These are phyloP conservation scores for Porphyrellus cyaneotinctus DNA, from an alignment of 768 basidiomycete genomes.

Conservation along the genomic window DNA sequence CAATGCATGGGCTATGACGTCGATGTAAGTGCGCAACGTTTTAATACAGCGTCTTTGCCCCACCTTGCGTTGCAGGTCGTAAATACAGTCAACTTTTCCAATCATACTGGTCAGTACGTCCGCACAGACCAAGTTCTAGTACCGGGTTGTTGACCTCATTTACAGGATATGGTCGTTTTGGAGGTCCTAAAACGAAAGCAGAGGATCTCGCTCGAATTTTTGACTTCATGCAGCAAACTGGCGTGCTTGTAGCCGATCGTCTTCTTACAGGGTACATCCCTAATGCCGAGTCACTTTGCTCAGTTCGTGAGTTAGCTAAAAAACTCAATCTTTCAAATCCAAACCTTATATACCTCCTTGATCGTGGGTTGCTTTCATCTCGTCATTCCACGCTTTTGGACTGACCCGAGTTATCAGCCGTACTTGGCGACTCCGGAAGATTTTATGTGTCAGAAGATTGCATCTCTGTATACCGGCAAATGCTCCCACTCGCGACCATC, in stretches of 20 bases:
- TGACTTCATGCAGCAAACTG: conserved; percentile 66
- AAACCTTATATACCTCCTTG: conserved; percentile 77
- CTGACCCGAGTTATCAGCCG: conserved; percentile 49
- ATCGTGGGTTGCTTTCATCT: conserved; percentile 61
- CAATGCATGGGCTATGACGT: conserved; percentile 93
- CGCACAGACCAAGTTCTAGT: neutral
- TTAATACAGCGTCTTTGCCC: neutral
- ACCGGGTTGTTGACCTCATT: neutral
- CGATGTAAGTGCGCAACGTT: conserved; percentile 56
- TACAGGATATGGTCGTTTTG: conserved; percentile 76
- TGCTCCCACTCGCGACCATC: conserved; percentile 81
- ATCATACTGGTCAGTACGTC: conserved; percentile 70
- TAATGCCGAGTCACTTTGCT: conserved; percentile 69
- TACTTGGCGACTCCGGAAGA: conserved; percentile 87
- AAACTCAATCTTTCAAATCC: conserved; percentile 58
- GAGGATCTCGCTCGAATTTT: conserved; percentile 77
- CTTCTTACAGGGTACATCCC: conserved; percentile 92
- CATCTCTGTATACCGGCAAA: conserved; percentile 76
- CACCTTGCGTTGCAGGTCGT: conserved; percentile 52
- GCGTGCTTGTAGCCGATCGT: conserved; percentile 65
- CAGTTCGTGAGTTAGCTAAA: conserved; percentile 57
- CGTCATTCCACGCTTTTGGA: neutral
- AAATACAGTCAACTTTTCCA: conserved; percentile 93
- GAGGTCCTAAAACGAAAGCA: conserved; percentile 75
- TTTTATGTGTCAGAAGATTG: conserved; percentile 88